These are phyloP conservation scores for Pythium sp. DNA, from an alignment of 352 stramenopile genomes.

Conservation along the genomic window DNA sequence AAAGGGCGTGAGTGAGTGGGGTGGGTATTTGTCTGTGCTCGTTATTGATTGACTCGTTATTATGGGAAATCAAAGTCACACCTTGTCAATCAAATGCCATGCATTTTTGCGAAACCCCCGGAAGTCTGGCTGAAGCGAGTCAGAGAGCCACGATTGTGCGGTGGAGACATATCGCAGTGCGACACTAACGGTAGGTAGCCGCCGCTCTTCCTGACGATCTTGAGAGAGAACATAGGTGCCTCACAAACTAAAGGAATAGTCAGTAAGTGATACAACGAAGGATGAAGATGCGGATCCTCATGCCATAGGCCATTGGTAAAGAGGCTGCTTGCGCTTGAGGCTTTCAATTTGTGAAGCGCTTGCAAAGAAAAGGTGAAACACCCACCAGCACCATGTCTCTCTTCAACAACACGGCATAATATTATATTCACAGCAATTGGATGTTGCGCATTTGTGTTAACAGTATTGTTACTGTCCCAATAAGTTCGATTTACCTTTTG, in stretches of 20 bases:
- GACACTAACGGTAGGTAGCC: not conserved
- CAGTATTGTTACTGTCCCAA: not conserved
- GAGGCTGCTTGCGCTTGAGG: not conserved
- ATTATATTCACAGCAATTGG: not conserved
- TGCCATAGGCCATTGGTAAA: not conserved
- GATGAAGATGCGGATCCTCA: not conserved
- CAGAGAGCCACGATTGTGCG: not conserved
- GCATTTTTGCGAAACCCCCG: not conserved
- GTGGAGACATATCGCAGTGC: conserved; percentile 4
- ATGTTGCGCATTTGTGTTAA: not conserved
- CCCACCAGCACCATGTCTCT: not conserved
- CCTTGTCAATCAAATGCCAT: not conserved
- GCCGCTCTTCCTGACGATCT: not conserved
- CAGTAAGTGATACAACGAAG: too few relatives aligned
- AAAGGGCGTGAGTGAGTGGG: not conserved
- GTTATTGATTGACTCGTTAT: not conserved
- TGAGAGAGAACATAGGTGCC: not conserved
- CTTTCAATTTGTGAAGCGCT: not conserved
- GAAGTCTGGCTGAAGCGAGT: not conserved
- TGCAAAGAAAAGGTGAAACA: not conserved
- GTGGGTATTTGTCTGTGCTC: not conserved
- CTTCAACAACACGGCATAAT: too few relatives aligned
- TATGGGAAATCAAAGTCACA: not conserved
- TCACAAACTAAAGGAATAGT: too few relatives aligned
- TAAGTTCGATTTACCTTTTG: not conserved